Conservation (phyloP, 495 filamentous ascomycete genomes). For the Penicillium cosmopolitanum region DNA sequence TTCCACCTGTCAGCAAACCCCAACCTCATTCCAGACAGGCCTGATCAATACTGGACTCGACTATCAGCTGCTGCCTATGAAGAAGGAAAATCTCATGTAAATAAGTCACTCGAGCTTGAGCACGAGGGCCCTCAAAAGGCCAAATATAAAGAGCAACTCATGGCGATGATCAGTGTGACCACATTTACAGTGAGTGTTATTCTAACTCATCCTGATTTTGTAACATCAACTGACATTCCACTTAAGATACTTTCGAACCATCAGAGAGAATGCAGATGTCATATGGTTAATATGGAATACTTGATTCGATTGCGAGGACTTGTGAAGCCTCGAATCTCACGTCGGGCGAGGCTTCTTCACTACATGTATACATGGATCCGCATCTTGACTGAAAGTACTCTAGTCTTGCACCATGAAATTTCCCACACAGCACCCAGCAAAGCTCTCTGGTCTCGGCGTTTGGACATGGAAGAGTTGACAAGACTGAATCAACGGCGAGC, state of each 20-base stretch:
- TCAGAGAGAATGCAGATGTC: conserved; percentile 36
- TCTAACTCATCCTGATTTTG: too few species aligned
- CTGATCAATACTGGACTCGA: conserved; percentile 29
- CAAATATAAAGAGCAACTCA: conserved; percentile 47
- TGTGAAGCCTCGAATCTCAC: conserved; percentile 34
- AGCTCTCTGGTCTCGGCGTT: conserved; percentile 4
- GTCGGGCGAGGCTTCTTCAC: conserved; percentile 37
- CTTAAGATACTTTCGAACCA: conserved; percentile 36
- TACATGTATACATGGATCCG: conserved; percentile 41
- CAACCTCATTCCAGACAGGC: conserved; percentile 5
- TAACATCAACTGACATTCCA: not conserved
- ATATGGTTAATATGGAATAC: conserved; percentile 37
- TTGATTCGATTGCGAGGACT: conserved; percentile 34
- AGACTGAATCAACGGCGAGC: not conserved
- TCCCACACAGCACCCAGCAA: conserved; percentile 22
- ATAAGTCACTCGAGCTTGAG: conserved; percentile 34
- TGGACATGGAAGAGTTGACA: not conserved
- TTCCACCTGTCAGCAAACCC: conserved; percentile 29
- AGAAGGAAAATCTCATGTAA: conserved; percentile 36
- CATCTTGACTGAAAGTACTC: conserved; percentile 40
- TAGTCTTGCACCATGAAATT: conserved; percentile 36
- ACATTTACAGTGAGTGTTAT: conserved; percentile 32
- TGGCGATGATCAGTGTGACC: conserved; percentile 37
- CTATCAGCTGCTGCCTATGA: conserved; percentile 29
- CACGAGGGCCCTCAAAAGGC: conserved; percentile 33